Conservation (phyloP, 2,329 filamentous ascomycete genomes). For the Tolypocladium sp. region DNA sequence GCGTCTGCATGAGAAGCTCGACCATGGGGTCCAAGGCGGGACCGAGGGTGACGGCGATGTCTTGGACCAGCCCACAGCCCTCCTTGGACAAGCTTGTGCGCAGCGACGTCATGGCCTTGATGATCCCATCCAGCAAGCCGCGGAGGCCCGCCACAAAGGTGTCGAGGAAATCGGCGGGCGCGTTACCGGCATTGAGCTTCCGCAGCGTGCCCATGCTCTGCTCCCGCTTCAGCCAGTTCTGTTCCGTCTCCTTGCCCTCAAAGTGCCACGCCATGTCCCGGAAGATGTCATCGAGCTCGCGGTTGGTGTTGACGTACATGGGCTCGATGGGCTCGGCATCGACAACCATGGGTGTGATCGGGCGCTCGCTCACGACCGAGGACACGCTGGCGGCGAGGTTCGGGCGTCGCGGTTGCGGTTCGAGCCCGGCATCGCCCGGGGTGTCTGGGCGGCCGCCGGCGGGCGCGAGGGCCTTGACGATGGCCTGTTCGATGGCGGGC, state of each 20-base stretch:
- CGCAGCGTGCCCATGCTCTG: constrained; percentile 70
- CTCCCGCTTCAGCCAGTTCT: constrained; percentile 85
- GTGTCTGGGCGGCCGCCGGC: constrained; percentile 32
- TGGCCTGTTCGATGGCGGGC: constrained; percentile 74
- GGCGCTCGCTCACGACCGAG: constrained; percentile 38
- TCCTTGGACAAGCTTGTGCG: constrained; percentile 86
- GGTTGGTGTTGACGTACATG: constrained; percentile 70
- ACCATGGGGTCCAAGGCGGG: constrained; percentile 79
- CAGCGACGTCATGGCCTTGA: constrained; percentile 76
- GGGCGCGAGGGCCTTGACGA: constrained; percentile 64
- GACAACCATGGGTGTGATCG: constrained; percentile 55
- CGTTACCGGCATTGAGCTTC: constrained; percentile 74
- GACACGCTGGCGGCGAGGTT: constrained; percentile 43
- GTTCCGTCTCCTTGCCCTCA: constrained; percentile 80
- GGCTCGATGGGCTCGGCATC: constrained; percentile 66
- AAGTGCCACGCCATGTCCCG: constrained; percentile 73
- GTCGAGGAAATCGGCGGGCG: constrained; percentile 64
- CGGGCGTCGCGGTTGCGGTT: constrained; percentile 25
- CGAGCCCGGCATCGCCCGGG: constrained; percentile 28
- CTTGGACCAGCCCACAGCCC: constrained; percentile 75
- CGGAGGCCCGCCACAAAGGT: constrained; percentile 65
- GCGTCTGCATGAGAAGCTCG: constrained; percentile 78
- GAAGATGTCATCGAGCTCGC: constrained; percentile 83
- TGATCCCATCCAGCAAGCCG: constrained; percentile 71
- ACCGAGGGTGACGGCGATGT: constrained; percentile 68